Conservation (phyloP, 805 yeast genomes). For the Vanderwaltozyma yarrowii region DNA sequence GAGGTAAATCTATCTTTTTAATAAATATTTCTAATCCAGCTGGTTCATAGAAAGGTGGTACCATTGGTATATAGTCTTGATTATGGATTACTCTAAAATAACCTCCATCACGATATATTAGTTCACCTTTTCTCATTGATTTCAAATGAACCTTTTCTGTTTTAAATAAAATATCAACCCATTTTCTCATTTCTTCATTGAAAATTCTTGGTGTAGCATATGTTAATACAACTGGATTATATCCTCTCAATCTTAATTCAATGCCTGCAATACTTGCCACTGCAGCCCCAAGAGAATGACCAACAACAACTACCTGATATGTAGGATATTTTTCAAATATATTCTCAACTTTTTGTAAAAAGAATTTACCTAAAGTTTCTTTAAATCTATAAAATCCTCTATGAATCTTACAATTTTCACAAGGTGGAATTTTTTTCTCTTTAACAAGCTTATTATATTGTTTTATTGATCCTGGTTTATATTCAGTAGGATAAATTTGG, state of each 20-base stretch:
- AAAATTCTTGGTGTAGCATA: slow-evolving; percentile 62
- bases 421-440: slow-evolving; percentile 22
- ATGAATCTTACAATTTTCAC: slow-evolving; percentile 51
- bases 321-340: slow-evolving; percentile 33
- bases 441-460: slow-evolving; percentile 16
- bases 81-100: slow-evolving; percentile 47
- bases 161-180: slow-evolving; percentile 42
- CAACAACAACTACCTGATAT: slow-evolving; percentile 45
- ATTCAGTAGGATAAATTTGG: slow-evolving; percentile 36
- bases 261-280: slow-evolving; percentile 52
- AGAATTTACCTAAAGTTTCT: slow-evolving; percentile 31
- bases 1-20: slow-evolving; percentile 28
- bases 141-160: slow-evolving; percentile 26
- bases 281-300: slow-evolving; percentile 76
- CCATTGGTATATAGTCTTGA: slow-evolving; percentile 47
- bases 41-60: slow-evolving; percentile 46
- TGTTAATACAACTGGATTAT: slow-evolving; percentile 43
- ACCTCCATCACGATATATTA: slow-evolving; percentile 26
- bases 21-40: slow-evolving; percentile 45
- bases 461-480: slow-evolving; percentile 34
- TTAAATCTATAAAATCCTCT: slow-evolving; percentile 49
- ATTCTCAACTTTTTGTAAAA: slow-evolving; percentile 30
- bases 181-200: slow-evolving; percentile 37
- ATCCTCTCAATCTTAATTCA: slow-evolving; percentile 47
- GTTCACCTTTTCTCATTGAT: slow-evolving; percentile 16